Evolutionary conservation across 2,329 filamentous ascomycete species (phyloP), one percentile per base, ranked within the genome.

Genomic region (Trichoderma aggressivum): DNA sequence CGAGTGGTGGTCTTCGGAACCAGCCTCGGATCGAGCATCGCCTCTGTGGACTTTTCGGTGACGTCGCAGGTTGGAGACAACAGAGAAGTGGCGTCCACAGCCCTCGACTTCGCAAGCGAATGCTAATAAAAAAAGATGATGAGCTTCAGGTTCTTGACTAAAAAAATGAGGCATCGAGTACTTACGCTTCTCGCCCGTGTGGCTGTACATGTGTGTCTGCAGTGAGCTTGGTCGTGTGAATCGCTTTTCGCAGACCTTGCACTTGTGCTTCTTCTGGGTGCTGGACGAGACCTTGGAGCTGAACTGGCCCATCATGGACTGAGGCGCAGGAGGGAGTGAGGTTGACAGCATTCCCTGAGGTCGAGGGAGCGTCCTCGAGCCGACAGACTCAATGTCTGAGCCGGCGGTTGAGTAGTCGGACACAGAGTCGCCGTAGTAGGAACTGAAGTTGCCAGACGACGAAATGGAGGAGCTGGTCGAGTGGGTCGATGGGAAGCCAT

Each of bases 261-360:
- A 98, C 86, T 98, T 98, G 85, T 98, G 96, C 87, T 98, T 98
- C 90, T 98, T 98, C 80, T 98, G 94, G 11, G 95, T 96, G 83
- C 94, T 97, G 21, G 93, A 94, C 0, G 94, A 94, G 66, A 98
- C 91, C 83, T 98, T 98, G 74, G 95, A 98, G 83, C 93, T 98
- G 84, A 98, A 98, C 78, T 97, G 94, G 66, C 94, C 90, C 96
- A 99, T 99, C 94, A 99, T 98, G 0, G 94, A 97, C 79, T 97
- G 93, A 2, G 94, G 94, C 21, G 94, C 94, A 1, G 94, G 94
- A 1, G 94, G 93, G 36, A 90, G 86, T 74, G 86, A 87, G 71
- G 86, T 89, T 56, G 84, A 84, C 83, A 87, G 85, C 68, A 87
- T 77, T 47, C 88, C 90, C 30, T 90, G 90, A 1, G 94, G 93